These are phyloP conservation scores for Candida vartiovaarae DNA, from an alignment of 805 yeast genomes.

Conservation along the genomic window DNA sequence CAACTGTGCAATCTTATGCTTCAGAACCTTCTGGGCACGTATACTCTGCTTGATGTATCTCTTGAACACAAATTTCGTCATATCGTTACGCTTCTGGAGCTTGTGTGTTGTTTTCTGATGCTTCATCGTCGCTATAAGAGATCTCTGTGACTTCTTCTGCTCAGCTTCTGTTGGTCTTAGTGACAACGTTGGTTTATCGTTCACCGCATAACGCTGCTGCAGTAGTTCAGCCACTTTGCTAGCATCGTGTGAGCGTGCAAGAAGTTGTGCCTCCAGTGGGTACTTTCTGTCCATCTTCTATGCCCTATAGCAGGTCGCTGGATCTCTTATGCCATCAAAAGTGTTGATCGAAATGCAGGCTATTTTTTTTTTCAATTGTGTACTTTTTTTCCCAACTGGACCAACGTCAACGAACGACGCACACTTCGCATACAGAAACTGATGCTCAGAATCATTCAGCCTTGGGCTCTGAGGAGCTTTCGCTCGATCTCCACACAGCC, in stretches of 20 bases:
- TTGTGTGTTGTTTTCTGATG: constrained; percentile 7
- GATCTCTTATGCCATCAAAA: no score
- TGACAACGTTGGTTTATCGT: constrained; percentile 25
- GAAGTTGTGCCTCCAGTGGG: constrained; percentile 17
- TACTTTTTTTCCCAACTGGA: no score
- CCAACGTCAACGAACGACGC: no score
- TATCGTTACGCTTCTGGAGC: constrained; percentile 20
- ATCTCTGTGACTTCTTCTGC: constrained; percentile 18
- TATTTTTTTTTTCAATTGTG: no score
- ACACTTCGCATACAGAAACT: no score
- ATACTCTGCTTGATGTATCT: constrained; percentile 20
- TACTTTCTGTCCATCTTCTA: constrained; percentile 18
- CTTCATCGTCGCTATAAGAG: constrained; percentile 10
- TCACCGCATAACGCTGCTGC: constrained; percentile 25
- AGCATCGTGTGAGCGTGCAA: constrained; percentile 15
- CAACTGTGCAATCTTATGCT: constrained; percentile 18
- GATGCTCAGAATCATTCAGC: no score
- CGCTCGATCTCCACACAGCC: no score
- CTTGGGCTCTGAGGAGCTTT: no score
- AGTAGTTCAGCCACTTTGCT: constrained; percentile 26
- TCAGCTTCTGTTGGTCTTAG: constrained; percentile 26
- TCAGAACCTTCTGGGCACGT: constrained; percentile 19
- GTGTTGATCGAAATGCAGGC: no score
- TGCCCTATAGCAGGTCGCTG: neutral
- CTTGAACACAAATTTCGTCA: constrained; percentile 25